Base-by-base conservation (phyloP, 108 stramenopile species). In the Stephanodiscus minutulus region DNA sequence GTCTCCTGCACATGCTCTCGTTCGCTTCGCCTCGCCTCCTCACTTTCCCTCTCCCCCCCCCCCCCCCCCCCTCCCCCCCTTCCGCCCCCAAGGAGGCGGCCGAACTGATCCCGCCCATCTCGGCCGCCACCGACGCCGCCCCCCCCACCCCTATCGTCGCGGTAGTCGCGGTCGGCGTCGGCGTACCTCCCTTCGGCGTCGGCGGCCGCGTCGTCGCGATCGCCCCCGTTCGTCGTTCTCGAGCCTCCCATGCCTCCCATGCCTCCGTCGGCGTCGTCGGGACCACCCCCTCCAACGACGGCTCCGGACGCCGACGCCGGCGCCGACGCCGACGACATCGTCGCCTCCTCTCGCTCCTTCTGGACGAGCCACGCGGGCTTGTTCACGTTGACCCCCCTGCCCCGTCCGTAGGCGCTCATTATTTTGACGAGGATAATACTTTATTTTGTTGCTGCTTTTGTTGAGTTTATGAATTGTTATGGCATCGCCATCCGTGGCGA, bases 311-410 rank as follows among this genome's bases (percentile, higher is more conserved):
- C 64, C 50, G 65, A 18, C 13, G n/a, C n/a, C n/a, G n/a, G n/a
- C n/a, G n/a, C n/a, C n/a, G n/a, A n/a, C n/a, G n/a, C n/a, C n/a
- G n/a, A n/a, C n/a, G n/a, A n/a, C n/a, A n/a, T n/a, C n/a, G 29
- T 31, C 24, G 55, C 70, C 59, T 70, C 72, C 41, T 63, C 71
- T 25, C 60, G 61, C 47, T 74, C 72, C 37, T 70, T 48, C 33
- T 46, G 46, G 28, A 73, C 61, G 63, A 81, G 47, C 79, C 79
- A 80, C 50, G 79, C 79, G 48, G 79, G 79, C 59, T 81, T 81
- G 72, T 81, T 81, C n/a, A 74, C 48, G 33, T 68, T 73, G 46
- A 73, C 79, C 46, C 79, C 79, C 47, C 79, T 60, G 75, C 75
- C 67, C 35, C 63, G 73, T 11, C 39, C 39, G 7, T 9, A 9